Conservation (phyloP, 2,329 filamentous ascomycete species). For the Epichloe baconii region DNA sequence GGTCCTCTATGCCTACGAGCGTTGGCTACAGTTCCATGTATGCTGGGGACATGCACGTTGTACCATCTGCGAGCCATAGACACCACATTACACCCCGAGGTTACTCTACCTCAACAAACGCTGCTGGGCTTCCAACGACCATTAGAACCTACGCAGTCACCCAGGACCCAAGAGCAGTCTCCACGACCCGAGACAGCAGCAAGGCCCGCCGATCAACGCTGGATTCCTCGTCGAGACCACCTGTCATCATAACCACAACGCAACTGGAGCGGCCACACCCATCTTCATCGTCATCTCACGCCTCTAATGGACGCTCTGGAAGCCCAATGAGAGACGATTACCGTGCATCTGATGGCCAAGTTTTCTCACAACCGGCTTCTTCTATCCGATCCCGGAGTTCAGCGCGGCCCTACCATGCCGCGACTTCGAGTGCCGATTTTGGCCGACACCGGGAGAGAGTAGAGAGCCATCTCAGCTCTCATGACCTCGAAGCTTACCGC, state of each 20-base stretch:
- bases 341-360: slow-evolving; percentile 36
- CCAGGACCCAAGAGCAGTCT: slow-evolving; percentile 36
- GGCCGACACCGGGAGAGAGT: slow-evolving; percentile 36
- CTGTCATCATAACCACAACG: slow-evolving; percentile 44
- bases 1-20: slow-evolving; percentile 39
- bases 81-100: slow-evolving; percentile 21
- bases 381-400: slow-evolving; percentile 39
- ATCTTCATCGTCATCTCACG: slow-evolving; percentile 24
- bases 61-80: slow-evolving; percentile 29
- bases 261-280: slow-evolving; percentile 29
- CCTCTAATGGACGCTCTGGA: slow-evolving; percentile 19
- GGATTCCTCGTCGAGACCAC: slow-evolving; percentile 35
- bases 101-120: slow-evolving; percentile 21
- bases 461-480: slow-evolving; percentile 27
- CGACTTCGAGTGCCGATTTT: slow-evolving; percentile 38
- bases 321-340: slow-evolving; percentile 41
- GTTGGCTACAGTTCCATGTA: slow-evolving; percentile 37
- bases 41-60: slow-evolving; percentile 39
- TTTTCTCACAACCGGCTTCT: slow-evolving; percentile 45
- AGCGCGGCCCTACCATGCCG: slow-evolving; percentile 33
- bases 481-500: slow-evolving; percentile 33
- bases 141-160: slow-evolving; percentile 44
- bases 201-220: slow-evolving; percentile 38
- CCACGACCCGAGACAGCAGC: slow-evolving; percentile 34
- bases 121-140: slow-evolving; percentile 26